A percentile compares a stretch with the other conserved stretches of the same genome.
Evolutionary conservation across 2,329 filamentous ascomycete species (phyloP).

Genomic region (Dactylonectria macrodidyma): DNA sequence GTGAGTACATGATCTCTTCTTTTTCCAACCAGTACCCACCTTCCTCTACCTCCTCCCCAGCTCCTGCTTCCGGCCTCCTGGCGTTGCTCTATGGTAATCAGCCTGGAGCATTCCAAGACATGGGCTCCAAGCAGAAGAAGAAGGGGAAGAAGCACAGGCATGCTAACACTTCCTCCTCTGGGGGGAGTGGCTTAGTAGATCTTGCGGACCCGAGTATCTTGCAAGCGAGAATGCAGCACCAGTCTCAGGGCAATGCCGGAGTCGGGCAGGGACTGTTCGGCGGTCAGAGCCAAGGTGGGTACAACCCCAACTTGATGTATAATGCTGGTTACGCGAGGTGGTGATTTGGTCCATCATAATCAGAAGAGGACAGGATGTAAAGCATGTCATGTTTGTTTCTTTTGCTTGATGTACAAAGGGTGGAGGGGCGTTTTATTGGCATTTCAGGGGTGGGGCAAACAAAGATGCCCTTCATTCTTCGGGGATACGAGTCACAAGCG

Average conservation of each 20-base stretch:
- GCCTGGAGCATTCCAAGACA: conserved; percentile 90
- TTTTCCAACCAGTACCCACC: conserved; percentile 89
- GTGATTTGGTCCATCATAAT: conserved; percentile 58
- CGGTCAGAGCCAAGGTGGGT: conserved; percentile 94
- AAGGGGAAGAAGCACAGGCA: conserved; percentile 99
- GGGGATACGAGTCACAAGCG: conserved; percentile 48
- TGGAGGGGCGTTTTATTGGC: conserved; percentile 50
- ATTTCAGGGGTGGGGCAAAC: conserved; percentile 40
- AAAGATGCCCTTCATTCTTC: conserved; percentile 41
- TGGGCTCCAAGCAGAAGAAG: conserved; percentile 98
- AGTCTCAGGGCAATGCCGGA: conserved; percentile 84
- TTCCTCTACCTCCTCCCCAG: conserved; percentile 85
- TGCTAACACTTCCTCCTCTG: conserved; percentile 99
- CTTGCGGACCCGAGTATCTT: conserved; percentile 99
- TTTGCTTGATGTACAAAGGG: conserved; percentile 40
- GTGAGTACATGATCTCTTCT: conserved; percentile 98
- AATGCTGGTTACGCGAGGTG: conserved; percentile 79
- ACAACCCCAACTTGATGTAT: conserved; percentile 90
- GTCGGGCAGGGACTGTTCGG: conserved; percentile 92
- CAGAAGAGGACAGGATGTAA: conserved; percentile 40
- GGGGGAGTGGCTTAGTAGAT: conserved; percentile 99
- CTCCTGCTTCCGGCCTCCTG: conserved; percentile 91
- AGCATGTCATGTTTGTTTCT: conserved; percentile 43
- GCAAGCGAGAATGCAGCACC: conserved; percentile 96
- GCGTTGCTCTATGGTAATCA: conserved; percentile 92